Percentiles rank a stretch among this genome's conserved stretches.
These are phyloP conservation scores for Penicillium canariense DNA, from an alignment of 495 filamentous ascomycete genomes.

Conservation along the genomic window DNA sequence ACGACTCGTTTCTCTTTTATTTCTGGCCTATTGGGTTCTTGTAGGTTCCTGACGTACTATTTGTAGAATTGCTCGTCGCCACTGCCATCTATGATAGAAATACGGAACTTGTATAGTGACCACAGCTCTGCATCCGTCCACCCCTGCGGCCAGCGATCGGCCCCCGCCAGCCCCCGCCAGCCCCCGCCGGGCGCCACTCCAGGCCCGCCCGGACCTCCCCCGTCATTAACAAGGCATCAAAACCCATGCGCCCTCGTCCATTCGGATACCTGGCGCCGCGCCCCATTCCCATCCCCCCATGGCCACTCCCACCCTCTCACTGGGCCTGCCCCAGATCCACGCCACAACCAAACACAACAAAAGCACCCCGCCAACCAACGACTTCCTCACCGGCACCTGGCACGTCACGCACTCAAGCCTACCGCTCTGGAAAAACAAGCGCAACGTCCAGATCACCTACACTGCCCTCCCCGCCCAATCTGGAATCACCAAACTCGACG, in stretches of 20 bases:
- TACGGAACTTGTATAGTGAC: no score
- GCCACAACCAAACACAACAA: slow-evolving; percentile 13
- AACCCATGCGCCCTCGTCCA: background rate
- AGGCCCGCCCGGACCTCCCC: background rate
- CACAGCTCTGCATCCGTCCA: no score
- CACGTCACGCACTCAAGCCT: slow-evolving; percentile 67
- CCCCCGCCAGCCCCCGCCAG: background rate
- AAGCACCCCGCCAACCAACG: slow-evolving; percentile 51
- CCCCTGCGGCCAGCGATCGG: no score
- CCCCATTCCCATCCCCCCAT: no score
- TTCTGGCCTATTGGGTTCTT: background rate
- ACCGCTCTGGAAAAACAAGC: slow-evolving; percentile 63
- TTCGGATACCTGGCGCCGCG: no score
- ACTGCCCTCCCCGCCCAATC: slow-evolving; percentile 36
- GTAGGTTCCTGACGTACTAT: background rate
- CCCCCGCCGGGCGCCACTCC: background rate
- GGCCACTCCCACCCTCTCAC: background rate
- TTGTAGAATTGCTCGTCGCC: no score
- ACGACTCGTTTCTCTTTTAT: slow-evolving; percentile 2
- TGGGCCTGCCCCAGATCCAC: background rate
- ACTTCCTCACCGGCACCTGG: slow-evolving; percentile 68
- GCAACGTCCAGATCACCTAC: slow-evolving; percentile 77
- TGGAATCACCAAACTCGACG: slow-evolving; percentile 51
- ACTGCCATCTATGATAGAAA: no score
- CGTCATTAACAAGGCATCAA: background rate